These are phyloP conservation scores for Rhododendron williamsianum DNA, from an alignment of 148 eudicot genomes.

Conservation along the genomic window DNA sequence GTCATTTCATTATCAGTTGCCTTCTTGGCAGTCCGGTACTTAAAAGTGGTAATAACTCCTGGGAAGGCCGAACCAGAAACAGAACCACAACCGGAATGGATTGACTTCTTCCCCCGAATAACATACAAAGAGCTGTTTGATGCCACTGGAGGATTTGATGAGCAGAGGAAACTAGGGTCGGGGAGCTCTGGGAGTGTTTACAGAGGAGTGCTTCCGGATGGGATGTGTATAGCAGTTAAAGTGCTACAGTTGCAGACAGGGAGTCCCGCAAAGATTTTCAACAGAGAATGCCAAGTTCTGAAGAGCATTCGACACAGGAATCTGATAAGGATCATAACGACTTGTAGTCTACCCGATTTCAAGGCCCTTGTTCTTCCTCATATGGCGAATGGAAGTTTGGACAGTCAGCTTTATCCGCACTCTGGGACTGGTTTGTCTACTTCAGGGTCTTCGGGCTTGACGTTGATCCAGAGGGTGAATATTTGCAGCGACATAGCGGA, in stretches of 20 bases:
- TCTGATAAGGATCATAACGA: constrained; percentile 36
- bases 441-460: not conserved
- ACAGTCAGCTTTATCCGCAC: too few species aligned
- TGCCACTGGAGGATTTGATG: constrained; percentile 36
- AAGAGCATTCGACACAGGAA: constrained; percentile 40
- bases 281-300: constrained; percentile 42
- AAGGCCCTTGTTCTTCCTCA: too few species aligned
- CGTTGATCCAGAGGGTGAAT: constrained; percentile 27
- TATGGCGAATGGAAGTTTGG: too few species aligned
- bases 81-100: constrained; percentile 19
- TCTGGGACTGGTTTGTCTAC: too few species aligned
- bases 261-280: constrained; percentile 30
- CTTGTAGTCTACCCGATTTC: constrained; percentile 13
- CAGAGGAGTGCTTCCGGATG: constrained; percentile 30
- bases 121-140: constrained; percentile 31
- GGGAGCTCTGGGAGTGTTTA: constrained; percentile 37
- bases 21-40: constrained; percentile 1
- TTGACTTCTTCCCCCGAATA: constrained; percentile 33
- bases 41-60: not conserved
- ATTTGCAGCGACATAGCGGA: constrained; percentile 43
- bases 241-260: constrained; percentile 32
- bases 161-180: constrained; percentile 26
- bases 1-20: constrained; percentile 17
- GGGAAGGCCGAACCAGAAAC: constrained; percentile 5
- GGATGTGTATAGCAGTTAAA: constrained; percentile 31